Base-by-base conservation (phyloP, 106 monocot genomes). In the Acorus calamus region DNA sequence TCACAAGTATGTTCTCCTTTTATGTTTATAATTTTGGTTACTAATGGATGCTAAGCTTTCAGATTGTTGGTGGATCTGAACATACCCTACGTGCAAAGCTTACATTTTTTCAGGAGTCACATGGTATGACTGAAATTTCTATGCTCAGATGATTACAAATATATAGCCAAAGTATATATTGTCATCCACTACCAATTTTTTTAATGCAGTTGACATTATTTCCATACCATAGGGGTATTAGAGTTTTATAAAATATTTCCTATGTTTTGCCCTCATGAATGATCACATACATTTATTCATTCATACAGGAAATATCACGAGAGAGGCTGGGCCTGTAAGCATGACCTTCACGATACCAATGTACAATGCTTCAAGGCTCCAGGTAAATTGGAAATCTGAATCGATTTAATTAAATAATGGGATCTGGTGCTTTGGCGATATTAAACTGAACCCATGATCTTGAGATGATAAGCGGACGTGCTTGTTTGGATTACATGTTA, bases 11-110 rank as follows among this genome's bases (percentile, higher is more conserved):
- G 14, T 47, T 10, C 7, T 52, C 42, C 1, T 28, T 9, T 54
- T 10, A 14, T 46, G 45, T 71, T 62, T 3, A 52, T 46, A 6
- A 9, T 7, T 14, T 11, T 2, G 55, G 10, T 74, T 8, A 11
- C 6, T 14, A 66, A 28, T 6, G 65, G 44, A 45, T 14, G 42
- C n/a, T 42, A 61, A 48, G 60, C 44, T 53, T 59, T 60, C 74
- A 96, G 96, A 91, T 96, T 78, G 96, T 96, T 62, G 96, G 96
- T 67, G 96, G 96, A 6, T 75, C 87, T 63, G 96, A 96, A 57
- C 96, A 92, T 64, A 92, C 91, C 42, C 71, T 92, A 59, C 84
- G 91, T 11, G 91, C 91, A 62, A 92, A 86, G 64, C 91, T 96
- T 55, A 91, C 91, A 56, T 96, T 91, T 89, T 74, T 87, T 8